Base-by-base conservation (phyloP, 2,329 filamentous ascomycete genomes). In the Fusarium devonianum region DNA sequence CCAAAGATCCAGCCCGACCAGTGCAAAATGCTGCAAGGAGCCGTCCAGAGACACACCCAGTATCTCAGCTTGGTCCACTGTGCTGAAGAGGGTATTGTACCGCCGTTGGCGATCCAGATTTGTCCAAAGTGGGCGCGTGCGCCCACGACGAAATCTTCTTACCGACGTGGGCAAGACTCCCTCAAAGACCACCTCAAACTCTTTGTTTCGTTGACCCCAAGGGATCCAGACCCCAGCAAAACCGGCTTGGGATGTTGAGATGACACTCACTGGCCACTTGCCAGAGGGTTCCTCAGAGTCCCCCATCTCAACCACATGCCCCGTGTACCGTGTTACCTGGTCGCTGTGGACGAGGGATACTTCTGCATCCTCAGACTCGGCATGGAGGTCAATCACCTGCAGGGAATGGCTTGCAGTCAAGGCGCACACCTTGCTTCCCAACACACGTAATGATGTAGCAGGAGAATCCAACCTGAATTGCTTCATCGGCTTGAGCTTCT, bases 21-120 rank as follows among this genome's bases (percentile, higher is more conserved):
- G 72, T 1, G 81, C 81, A 61, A 97, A 87, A 46, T 88, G 82
- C 54, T 83, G 83, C 17, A 92, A 64, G 0, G 86, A 84, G 2
- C 90, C 90, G 63, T 90, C 84, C 23, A 91, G 78, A 6, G 82
- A 82, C 6, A 87, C 76, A 1, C 88, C 90, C 23, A 92, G 67
- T 47, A 85, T 73, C 52, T 85, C 81, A 4, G 74, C 71, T 6
- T 72, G 76, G 32, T 79, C 75, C 3, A 67, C 54, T 1, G 74
- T 74, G 55, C 70, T 77, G 4, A 71, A 66, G 4, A 82, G 56
- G 5, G 69, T 67, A 7, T 77, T 77, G 56, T 75, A 82, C 10
- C 67, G 72, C 13, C 68, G 67, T 9, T 44, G 49, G 34, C 68
- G 63, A 49, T 68, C 60, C 32, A 68, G 60, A 26, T 70, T 60